Evolutionary conservation across 2,329 filamentous ascomycete species (phyloP).

Genomic region (Orbilia ellipsospora): DNA sequence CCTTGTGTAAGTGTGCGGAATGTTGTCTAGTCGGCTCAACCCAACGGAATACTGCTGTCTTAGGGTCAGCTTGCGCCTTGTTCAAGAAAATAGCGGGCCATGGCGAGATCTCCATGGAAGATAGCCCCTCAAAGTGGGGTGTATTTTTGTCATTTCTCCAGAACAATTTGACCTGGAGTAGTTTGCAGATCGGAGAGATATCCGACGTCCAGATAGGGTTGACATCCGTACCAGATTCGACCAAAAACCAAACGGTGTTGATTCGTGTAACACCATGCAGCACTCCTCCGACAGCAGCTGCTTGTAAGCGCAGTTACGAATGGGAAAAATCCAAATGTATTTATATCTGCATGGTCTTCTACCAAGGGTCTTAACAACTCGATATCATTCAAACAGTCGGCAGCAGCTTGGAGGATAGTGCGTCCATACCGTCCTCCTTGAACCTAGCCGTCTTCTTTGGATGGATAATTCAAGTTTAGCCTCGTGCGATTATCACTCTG

Average conservation of each 20-base stretch:
- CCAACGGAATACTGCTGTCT: conserved; percentile 8
- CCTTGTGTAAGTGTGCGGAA: not conserved
- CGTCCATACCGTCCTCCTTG: conserved; percentile 1
- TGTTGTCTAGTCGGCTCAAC: conserved; percentile 27
- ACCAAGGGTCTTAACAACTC: conserved; percentile 2
- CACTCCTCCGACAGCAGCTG: conserved; percentile 9
- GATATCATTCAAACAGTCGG: conserved; percentile 20
- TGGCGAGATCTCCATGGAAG: conserved; percentile 12
- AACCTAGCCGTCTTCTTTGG: not conserved
- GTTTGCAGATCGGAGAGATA: conserved; percentile 1
- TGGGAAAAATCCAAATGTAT: not conserved
- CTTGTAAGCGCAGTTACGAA: conserved; percentile 28
- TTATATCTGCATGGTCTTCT: conserved; percentile 4
- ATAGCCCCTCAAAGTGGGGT: conserved; percentile 19
- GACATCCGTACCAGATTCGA: conserved; percentile 18
- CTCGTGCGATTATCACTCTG: not conserved
- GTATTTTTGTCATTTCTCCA: too few species aligned
- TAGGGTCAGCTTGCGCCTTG: conserved; percentile 7
- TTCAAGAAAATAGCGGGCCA: conserved; percentile 25
- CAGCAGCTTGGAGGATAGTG: conserved; percentile 23
- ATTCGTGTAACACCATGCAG: conserved; percentile 10
- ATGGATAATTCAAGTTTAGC: not conserved
- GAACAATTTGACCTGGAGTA: too few species aligned
- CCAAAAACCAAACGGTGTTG: conserved; percentile 8
- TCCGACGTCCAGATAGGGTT: not conserved